Evolutionary conservation across 805 yeast genomes (phyloP), one percentile per base, ranked within the genome.

Genomic region (Tetrapisispora arboricola): DNA sequence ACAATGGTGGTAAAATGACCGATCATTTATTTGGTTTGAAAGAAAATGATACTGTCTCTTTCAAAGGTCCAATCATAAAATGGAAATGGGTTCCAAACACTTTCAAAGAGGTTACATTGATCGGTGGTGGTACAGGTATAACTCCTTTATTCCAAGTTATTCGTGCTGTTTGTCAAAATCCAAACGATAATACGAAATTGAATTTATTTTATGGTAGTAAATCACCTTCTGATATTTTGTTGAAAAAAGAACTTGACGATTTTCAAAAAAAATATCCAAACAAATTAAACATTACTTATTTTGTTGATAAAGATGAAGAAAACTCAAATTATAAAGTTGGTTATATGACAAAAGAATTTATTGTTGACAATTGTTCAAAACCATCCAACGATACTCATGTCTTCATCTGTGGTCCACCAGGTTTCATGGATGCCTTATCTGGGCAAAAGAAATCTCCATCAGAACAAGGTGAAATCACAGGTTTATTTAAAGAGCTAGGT

Each of bases 121-220:
- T 92, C 52, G 97, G 96, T 55, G 98, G 95, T 58, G 98, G 98
- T 60, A 73, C 94, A 39, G 97, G 97, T 66, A 88, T 92, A 63
- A 85, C 96, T 36, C 98, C 98, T 45, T 72, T 92, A 65, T 88
- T 74, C 72, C 98, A 92, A 71, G 67, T 92, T 62, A 63, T 85
- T 47, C 81, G 77, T 56, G 79, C 76, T 61, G 75, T 90, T 60
- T 72, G 84, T 57, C 71, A 72, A 60, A 77, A 88, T 72, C 88
- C 94, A 42, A 68, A 66, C 35, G 97, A 92, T 68, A 40, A 40
- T 1, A 92, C 98, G 57, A 81, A 86, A 73, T 79, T 92, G 48
- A 72, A 78, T 48, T 71, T 92, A 53, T 69, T 76, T 60, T 90
- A 84, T 68, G 97, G 95, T 56, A 78, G 77, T 63, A 69, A 78